Evolutionary conservation across 2,329 filamentous ascomycete species (phyloP), one percentile per base, ranked within the genome.

Genomic region (Emericellopsis cladophorae): DNA sequence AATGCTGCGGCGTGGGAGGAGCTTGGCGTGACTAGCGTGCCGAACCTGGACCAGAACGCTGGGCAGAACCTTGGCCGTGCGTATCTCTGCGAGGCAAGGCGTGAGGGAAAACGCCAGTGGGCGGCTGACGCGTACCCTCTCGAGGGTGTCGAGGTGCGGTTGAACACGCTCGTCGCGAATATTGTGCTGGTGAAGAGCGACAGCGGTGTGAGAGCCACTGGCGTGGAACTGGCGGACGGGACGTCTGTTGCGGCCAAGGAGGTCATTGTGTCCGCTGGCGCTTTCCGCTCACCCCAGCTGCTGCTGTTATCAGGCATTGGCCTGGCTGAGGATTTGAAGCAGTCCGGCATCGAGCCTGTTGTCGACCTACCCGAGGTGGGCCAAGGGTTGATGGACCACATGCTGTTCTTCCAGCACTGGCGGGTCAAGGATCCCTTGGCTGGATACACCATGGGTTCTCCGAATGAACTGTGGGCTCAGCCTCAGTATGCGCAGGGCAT

Each of bases 311-410:
- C 63, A 7, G 68, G 68, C 15, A 53, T 68, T 34, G 64, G 66
- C 10, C 52, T 61, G 7, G 53, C 50, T 14, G 49, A 42, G 2
- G 58, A 65, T 47, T 54, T 66, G 11, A 37, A 40, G 22, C 22
- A 42, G 0, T 47, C 69, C 0, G 47, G 72, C 1, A 51, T 56
- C 3, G 48, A 51, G 14, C 43, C 52, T 1, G 23, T 54, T 0
- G 48, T 63, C 7, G 58, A 69, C 37, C 57, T 67, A 1, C 62
- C 64, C 1, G 70, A 70, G 1, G 72, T 75, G 1, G 72, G 70
- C 5, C 57, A 70, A 47, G 66, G 68, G 41, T 33, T 57, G 18
- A 41, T 45, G 1, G 54, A 57, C 11, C 52, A 57, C 37, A 41
- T 51, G 50, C 40, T 50, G 38, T 46, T 51, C 44, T 51, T 49